phyloP scores from a whole-genome alignment of 805 yeast species.

The Candida gorgasii region DNA sequence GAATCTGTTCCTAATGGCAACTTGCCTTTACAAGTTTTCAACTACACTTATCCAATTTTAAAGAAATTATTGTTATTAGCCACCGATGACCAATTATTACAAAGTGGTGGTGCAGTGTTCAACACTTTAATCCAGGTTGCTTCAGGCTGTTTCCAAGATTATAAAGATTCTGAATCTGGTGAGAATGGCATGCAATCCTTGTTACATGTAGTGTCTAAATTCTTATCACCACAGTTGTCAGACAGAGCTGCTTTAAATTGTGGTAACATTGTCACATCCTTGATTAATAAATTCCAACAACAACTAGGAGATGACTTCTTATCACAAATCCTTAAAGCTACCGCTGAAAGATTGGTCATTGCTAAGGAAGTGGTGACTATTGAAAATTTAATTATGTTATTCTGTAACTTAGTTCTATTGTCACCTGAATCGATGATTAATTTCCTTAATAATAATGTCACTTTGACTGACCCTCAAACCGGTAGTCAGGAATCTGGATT shows the following conservation, averaged over 20 bases:
- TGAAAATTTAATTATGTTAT: constrained; percentile 74
- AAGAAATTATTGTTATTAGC: constrained; percentile 44
- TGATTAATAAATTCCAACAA: constrained; percentile 52
- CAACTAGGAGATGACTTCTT: constrained; percentile 42
- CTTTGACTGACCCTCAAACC: constrained; percentile 27
- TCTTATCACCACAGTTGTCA: constrained; percentile 67
- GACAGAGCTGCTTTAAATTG: constrained; percentile 83
- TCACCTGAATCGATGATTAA: constrained; percentile 66
- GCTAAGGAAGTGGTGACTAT: constrained; percentile 73
- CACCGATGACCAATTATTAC: constrained; percentile 76
- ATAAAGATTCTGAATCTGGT: constrained; percentile 30
- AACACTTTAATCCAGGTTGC: constrained; percentile 55
- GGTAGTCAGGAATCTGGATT: constrained; percentile 43
- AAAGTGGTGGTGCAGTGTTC: constrained; percentile 73
- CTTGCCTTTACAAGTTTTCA: constrained; percentile 43
- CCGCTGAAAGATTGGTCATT: constrained; percentile 61
- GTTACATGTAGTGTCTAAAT: constrained; percentile 64
- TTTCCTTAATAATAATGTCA: constrained; percentile 46
- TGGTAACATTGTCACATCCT: constrained; percentile 63
- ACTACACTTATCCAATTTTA: constrained; percentile 45
- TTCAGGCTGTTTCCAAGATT: constrained; percentile 32
- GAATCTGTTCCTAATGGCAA: constrained; percentile 26
- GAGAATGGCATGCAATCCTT: constrained; percentile 55
- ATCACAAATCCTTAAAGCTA: constrained; percentile 67
- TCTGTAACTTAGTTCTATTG: constrained; percentile 65